Base-by-base conservation (phyloP, 441 rosid species). In the Adansonia madagascariensis region DNA sequence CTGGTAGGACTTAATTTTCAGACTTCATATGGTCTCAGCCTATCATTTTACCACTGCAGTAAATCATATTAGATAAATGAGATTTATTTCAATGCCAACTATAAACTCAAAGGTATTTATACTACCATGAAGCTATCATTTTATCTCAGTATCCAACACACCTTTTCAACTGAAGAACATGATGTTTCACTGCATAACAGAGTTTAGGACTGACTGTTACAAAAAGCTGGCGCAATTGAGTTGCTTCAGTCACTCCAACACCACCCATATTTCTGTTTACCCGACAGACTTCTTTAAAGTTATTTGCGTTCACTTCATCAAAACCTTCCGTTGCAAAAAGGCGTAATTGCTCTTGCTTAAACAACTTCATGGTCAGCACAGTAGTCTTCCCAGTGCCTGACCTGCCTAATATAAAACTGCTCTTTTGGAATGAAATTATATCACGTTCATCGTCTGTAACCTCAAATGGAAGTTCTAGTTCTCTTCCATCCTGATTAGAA, bases 381-480 rank as follows among this genome's bases (percentile, higher is more conserved):
- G 90, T 89, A 0, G 92, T 90, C 80, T 89, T 90, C 41, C 94
- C 91, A 1, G 92, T 90, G 47, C 94, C 92, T 10, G 92, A 89
- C 57, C 87, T 77, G 71, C 94, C 94, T 12, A 86, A 78, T n/a
- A 86, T 79, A 70, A 89, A 91, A 1, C 86, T 71, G 78, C 87
- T 88, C 78, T 44, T 74, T 6, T 39, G 78, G 68, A 78, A 85
- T 11, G 47, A 31, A 41, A 86, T 82, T 2, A 86, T 86, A 20
- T 89, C 88, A 1, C 24, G 53, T 56, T 83, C 87, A 57, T 83
- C 82, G 12, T 82, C 82, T 1, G 88, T 88, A 15, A 88, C 82
- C 84, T 84, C 88, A 52, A 88, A 87, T 1, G 93, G 89, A n/a
- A 87, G 86, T 1, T 86, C 86, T 22, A 83, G 35, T 74, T 87